Conservation (phyloP, 2,329 filamentous ascomycete genomes). For the Aspergillus fumigatus region DNA sequence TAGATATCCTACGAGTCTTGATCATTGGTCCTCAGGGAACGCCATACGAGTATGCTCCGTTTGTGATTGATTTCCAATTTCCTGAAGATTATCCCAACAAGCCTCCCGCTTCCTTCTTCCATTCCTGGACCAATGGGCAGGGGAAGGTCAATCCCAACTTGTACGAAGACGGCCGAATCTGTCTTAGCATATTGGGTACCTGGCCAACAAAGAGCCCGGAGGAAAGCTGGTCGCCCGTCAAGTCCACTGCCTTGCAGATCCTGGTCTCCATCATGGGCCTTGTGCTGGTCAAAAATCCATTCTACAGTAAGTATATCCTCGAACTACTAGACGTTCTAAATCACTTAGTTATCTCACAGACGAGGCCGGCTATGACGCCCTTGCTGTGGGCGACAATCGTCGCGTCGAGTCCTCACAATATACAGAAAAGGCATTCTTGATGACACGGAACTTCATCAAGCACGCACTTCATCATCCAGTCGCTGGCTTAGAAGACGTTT, state of each 20-base stretch:
- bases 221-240: constrained; percentile 51
- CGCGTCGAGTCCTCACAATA: constrained; percentile 47
- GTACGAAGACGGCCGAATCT: constrained; percentile 60
- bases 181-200: constrained; percentile 55
- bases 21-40: constrained; percentile 57
- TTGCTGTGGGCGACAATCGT: constrained; percentile 44
- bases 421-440: constrained; percentile 52
- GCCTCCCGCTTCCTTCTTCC: constrained; percentile 55
- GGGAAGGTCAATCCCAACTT: constrained; percentile 59
- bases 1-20: constrained; percentile 55
- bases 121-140: constrained; percentile 52
- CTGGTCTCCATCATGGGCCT: constrained; percentile 55
- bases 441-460: constrained; percentile 49
- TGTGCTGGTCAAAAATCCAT: constrained; percentile 56
- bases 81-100: constrained; percentile 46
- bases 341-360: constrained; percentile 31
- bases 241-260: constrained; percentile 54
- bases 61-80: constrained; percentile 57
- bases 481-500: constrained; percentile 47
- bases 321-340: too few species aligned
- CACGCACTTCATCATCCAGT: constrained; percentile 41
- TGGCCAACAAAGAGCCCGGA: constrained; percentile 52
- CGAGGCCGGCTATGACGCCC: constrained; percentile 57
- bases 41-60: constrained; percentile 58
- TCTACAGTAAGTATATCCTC: constrained; percentile 46